These are phyloP conservation scores for Priceomyces melissophilus DNA, from an alignment of 805 yeast species.

Conservation along the genomic window DNA sequence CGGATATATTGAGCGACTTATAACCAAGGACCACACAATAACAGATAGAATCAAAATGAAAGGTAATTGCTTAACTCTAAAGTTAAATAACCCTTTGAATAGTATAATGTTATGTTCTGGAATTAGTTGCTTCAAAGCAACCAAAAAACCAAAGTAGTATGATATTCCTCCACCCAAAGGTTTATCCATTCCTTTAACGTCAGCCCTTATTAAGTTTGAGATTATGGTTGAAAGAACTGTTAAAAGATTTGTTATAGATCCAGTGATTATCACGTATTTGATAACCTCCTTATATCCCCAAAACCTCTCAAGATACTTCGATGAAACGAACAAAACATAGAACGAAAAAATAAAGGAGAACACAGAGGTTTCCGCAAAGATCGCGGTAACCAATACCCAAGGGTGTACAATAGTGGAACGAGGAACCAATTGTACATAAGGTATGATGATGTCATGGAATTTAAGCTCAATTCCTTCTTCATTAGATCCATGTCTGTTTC, in stretches of 20 bases:
- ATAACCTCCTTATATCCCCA: conserved; percentile 53
- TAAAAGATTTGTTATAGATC: conserved; percentile 52
- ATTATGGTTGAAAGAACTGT: conserved; percentile 44
- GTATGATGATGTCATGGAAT: conserved; percentile 47
- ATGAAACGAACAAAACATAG: conserved; percentile 34
- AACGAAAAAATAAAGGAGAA: conserved; percentile 42
- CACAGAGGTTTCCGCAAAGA: conserved; percentile 59
- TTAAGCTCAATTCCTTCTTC: conserved; percentile 8
- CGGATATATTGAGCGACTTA: conserved; percentile 42
- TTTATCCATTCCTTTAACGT: conserved; percentile 33
- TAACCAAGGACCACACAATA: conserved; percentile 29
- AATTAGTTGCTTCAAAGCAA: conserved; percentile 54
- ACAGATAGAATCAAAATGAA: conserved; percentile 38
- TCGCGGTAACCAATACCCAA: conserved; percentile 60
- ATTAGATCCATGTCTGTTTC: conserved; percentile 6
- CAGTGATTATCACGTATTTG: conserved; percentile 49
- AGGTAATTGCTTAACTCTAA: conserved; percentile 63
- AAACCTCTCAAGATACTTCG: conserved; percentile 47
- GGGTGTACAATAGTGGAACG: conserved; percentile 52
- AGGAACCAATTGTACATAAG: conserved; percentile 64
- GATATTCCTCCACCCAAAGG: conserved; percentile 55
- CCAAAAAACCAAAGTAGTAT: conserved; percentile 51
- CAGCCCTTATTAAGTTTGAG: conserved; percentile 31
- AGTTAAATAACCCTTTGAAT: conserved; percentile 41
- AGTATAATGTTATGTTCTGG: conserved; percentile 55